Evolutionary conservation across 208 protist genomes (phyloP).

Genomic region (Eutreptiella sp.): DNA sequence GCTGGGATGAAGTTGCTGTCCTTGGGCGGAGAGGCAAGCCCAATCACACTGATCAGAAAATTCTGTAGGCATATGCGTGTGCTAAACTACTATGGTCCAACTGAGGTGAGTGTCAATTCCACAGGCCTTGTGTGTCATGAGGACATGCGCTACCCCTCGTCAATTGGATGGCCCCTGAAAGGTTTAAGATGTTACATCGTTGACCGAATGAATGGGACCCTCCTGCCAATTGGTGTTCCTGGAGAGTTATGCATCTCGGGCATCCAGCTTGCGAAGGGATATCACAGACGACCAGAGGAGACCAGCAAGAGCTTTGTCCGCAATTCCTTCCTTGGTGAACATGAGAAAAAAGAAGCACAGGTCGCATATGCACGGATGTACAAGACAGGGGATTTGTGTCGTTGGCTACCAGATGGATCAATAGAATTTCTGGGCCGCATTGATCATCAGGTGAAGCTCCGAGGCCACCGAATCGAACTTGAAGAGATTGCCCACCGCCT

Average conservation of each 20-base stretch:
- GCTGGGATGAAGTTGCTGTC: too few relatives aligned
- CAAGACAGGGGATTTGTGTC: conserved; percentile 30
- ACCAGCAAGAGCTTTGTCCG: conserved; percentile 1
- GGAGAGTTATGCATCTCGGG: conserved; percentile 7
- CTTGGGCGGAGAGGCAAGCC: too few relatives aligned
- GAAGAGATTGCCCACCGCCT: conserved; percentile 48
- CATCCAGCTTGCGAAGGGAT: neutral
- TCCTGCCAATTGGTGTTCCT: neutral
- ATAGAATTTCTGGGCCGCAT: conserved; percentile 42
- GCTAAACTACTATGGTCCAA: conserved; percentile 9
- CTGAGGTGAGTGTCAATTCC: conserved; percentile 13
- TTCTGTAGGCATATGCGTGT: too few relatives aligned
- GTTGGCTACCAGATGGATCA: too few relatives aligned
- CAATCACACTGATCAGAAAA: too few relatives aligned
- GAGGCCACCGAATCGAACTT: conserved; percentile 56
- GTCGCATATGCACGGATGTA: conserved; percentile 25
- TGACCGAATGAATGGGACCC: too few relatives aligned
- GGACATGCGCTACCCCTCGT: too few relatives aligned
- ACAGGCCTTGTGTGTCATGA: too few relatives aligned
- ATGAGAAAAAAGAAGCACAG: too few relatives aligned
- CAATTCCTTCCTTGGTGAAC: neutral
- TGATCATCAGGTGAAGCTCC: conserved; percentile 53
- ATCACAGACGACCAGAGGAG: neutral
- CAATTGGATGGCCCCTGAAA: too few relatives aligned
- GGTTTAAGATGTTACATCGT: too few relatives aligned